Conservation (phyloP, 306 rosid genomes). For the Casuarina cunninghamiana region DNA sequence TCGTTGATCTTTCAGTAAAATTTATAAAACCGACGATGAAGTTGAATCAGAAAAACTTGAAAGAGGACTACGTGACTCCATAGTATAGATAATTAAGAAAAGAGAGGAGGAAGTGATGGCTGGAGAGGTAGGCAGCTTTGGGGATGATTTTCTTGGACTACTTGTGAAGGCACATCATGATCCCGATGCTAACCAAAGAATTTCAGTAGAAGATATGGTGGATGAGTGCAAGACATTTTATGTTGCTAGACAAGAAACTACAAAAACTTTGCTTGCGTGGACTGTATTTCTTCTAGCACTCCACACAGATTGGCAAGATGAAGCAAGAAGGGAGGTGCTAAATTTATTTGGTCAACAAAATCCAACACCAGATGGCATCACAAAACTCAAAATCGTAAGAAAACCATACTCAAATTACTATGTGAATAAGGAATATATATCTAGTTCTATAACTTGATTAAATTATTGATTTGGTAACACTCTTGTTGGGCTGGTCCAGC, state of each 20-base stretch:
- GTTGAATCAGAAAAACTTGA: constrained; percentile 19
- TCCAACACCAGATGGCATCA: constrained; percentile 2
- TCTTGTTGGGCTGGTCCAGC: no score
- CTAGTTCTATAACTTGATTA: no score
- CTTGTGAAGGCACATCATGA: constrained; percentile 34
- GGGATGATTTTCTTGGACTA: constrained; percentile 32
- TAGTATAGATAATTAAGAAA: constrained; percentile 19
- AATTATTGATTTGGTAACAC: no score
- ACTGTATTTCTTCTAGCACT: constrained; percentile 30
- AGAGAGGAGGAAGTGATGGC: constrained; percentile 16
- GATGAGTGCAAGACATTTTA: constrained; percentile 36
- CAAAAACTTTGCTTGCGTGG: constrained; percentile 30
- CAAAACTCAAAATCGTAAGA: constrained; percentile 27
- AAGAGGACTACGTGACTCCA: constrained; percentile 2
- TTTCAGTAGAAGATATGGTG: constrained; percentile 20
- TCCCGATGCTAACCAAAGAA: constrained; percentile 8
- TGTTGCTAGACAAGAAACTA: constrained; percentile 37
- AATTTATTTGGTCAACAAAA: no score
- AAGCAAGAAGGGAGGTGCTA: no score
- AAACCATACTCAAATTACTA: background rate
- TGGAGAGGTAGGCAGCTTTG: constrained; percentile 18
- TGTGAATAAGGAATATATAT: no score
- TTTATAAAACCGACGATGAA: constrained; percentile 26
- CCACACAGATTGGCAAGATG: constrained; percentile 33
- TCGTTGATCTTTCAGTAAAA: constrained; percentile 16